Evolutionary conservation across 139 green algal species (phyloP), one percentile per base, ranked within the genome.

Genomic region (Penium margaritaceum): DNA sequence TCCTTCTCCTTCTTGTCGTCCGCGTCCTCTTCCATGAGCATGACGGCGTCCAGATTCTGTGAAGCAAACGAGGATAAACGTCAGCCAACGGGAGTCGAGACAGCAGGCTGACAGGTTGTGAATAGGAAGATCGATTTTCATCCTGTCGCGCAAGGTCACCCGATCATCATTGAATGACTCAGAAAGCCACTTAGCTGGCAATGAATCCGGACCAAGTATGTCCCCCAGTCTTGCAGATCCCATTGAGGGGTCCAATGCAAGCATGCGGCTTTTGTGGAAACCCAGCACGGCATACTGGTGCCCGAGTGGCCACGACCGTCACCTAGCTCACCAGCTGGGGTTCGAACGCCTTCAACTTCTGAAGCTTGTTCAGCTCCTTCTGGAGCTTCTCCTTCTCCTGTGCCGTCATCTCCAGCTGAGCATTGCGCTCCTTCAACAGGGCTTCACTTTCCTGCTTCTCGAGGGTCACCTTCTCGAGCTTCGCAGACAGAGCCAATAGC

Each of bases 1-100:
- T 77, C 61, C 70, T 75, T 75, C 17, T 66, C 35, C 70, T 75
- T 72, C 67, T 60, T 60, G 47, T 60, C 47, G 47, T n/a, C 47
- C 47, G 19, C 30, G n/a, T 21, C 30, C 47, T n/a, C 47, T 60
- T 27, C 30, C 47, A 60, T 33, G 47, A 2, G 47, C 29, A 24
- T 33, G 47, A 60, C n/a, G n/a, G n/a, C n/a, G n/a, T 60, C 47
- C 29, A 60, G 14, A 24, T 60, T 24, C 47, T 60, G 47, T 24
- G 30, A n/a, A n/a, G 30, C n/a, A n/a, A n/a, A n/a, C n/a, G n/a
- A n/a, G n/a, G n/a, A n/a, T n/a, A n/a, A n/a, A n/a, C n/a, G n/a
- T n/a, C n/a, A n/a, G n/a, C n/a, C n/a, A n/a, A n/a, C n/a, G n/a
- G n/a, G n/a, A n/a, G n/a, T n/a, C n/a, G n/a, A n/a, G n/a, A n/a